Evolutionary conservation across 352 stramenopile species (phyloP).

Genomic region (Pythium vanterpoolii): DNA sequence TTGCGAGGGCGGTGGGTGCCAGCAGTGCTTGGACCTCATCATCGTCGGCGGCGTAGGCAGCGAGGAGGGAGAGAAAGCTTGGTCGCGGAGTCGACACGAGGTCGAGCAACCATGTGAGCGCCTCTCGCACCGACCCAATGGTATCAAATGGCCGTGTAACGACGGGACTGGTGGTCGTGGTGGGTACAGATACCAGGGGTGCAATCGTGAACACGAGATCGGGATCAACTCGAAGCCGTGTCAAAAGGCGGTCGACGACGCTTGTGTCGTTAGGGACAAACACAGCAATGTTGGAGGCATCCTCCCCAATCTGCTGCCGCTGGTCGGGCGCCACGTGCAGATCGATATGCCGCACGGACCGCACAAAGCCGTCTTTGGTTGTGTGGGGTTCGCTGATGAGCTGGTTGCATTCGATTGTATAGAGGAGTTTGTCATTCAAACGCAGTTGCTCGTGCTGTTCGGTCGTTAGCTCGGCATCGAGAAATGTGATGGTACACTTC

Average conservation of each 20-base stretch:
- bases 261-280: constrained; percentile 62
- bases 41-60: constrained; percentile 57
- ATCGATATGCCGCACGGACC: constrained; percentile 74
- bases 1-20: constrained; percentile 40
- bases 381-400: constrained; percentile 58
- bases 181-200: constrained; percentile 5
- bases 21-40: constrained; percentile 44
- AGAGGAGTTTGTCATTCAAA: constrained; percentile 38
- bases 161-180: not conserved
- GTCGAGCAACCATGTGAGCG: constrained; percentile 77
- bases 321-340: constrained; percentile 45
- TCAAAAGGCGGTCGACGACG: constrained; percentile 51
- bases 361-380: constrained; percentile 48
- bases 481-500: constrained; percentile 53
- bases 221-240: constrained; percentile 47
- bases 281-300: constrained; percentile 77
- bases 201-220: constrained; percentile 45
- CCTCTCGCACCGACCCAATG: constrained; percentile 59
- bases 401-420: constrained; percentile 48
- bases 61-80: constrained; percentile 55
- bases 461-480: constrained; percentile 21
- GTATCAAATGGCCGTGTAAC: constrained; percentile 44
- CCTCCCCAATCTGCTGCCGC: constrained; percentile 39
- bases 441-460: constrained; percentile 31
- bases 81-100: constrained; percentile 55